Base-by-base conservation (phyloP, 2,329 filamentous ascomycete species). In the Microdochium nivale region DNA sequence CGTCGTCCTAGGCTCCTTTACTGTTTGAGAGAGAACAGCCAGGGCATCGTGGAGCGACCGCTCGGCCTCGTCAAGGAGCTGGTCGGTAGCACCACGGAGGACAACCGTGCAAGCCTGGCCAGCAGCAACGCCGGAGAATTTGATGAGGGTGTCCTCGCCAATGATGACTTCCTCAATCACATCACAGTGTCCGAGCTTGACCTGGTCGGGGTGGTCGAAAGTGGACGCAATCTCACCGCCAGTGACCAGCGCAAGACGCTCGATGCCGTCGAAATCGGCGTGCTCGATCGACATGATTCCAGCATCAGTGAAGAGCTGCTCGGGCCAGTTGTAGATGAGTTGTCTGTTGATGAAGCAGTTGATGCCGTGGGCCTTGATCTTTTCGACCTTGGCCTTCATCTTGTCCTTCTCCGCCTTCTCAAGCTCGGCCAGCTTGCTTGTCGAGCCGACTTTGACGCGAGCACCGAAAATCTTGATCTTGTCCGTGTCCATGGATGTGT, bases 291-390 rank as follows among this genome's bases (percentile, higher is more conserved):
- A 96, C 78, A 95, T 88, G 71, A 99, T 97, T 56, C 94, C 94
- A 8, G 91, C 92, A 69, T 99, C 94, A 33, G 92, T 90, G 66
- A 99, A 99, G 47, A 99, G 86, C 74, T 99, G 94, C 73, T 99
- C 94, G 5, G 94, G 94, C 94, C 94, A 99, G 79, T 99, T 99
- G 80, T 99, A 99, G 74, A 99, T 99, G 57, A 99, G 83, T 71
- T 99, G 94, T 61, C 94, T 81, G 81, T 99, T 99, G 71, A 99
- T 96, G 72, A 99, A 99, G 79, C 94, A 97, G 81, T 99, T 99
- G 75, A 99, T 96, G 54, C 94, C 94, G 66, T 99, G 94, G 47
- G 90, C 81, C 81, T 97, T 99, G 76, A 99, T 99, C 72, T 90
- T 92, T 57, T 99, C 94, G 47, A 99, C 94, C 81, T 99, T 99